Percentiles rank a stretch among this genome's conserved stretches.
These are phyloP conservation scores for Peltaster fructicola DNA, from an alignment of 2,329 filamentous ascomycete genomes.

Conservation along the genomic window DNA sequence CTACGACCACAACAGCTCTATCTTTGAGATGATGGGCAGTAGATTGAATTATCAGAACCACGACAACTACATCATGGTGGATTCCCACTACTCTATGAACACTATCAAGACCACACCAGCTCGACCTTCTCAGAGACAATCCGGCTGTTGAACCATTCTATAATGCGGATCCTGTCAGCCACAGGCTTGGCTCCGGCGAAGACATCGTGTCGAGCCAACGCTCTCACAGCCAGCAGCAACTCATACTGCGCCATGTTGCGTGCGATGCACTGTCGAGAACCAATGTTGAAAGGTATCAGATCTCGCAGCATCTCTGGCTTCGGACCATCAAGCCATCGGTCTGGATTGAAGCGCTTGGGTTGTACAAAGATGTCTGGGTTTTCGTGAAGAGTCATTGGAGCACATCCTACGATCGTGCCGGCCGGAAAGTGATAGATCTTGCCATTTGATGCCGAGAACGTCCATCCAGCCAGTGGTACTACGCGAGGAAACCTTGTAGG, in stretches of 20 bases:
- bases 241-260: conserved; percentile 30
- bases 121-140: conserved; percentile 34
- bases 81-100: conserved; percentile 7
- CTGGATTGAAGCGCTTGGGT: conserved; percentile 27
- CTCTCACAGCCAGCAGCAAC: conserved; percentile 25
- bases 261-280: conserved; percentile 32
- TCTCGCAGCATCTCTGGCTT: conserved; percentile 24
- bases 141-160: conserved; percentile 39
- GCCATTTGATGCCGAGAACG: conserved; percentile 12
- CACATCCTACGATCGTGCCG: conserved; percentile 28
- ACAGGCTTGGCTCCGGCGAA: conserved; percentile 27
- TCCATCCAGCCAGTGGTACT: conserved; percentile 24
- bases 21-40: too few relatives aligned
- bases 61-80: conserved; percentile 8
- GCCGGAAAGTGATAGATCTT: conserved; percentile 17
- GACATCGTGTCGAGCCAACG: conserved; percentile 25
- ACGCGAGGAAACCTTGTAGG: conserved; percentile 32
- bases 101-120: conserved; percentile 13
- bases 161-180: conserved; percentile 29
- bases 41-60: conserved; percentile 6
- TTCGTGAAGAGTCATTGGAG: conserved; percentile 30
- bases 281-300: conserved; percentile 33
- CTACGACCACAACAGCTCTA: too few relatives aligned
- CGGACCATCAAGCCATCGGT: conserved; percentile 27
- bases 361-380: conserved; percentile 27